Conservation (phyloP, 768 basidiomycete genomes). For the Hypholoma sublateritium region DNA sequence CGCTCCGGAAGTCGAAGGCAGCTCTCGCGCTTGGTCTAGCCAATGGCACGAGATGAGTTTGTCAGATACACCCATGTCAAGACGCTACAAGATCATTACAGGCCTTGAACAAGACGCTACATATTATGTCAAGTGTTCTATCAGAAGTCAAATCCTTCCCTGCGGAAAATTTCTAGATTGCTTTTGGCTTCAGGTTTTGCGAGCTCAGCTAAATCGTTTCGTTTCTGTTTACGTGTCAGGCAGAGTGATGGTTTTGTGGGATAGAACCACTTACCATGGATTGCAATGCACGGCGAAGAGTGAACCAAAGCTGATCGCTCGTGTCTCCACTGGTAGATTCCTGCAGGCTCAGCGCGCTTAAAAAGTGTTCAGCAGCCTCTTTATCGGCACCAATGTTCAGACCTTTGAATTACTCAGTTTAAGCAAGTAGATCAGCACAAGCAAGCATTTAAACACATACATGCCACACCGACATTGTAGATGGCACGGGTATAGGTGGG, state of each 20-base stretch:
- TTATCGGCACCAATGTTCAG: conserved; percentile 93
- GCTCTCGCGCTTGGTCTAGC: conserved; percentile 7
- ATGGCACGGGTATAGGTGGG: conserved; percentile 97
- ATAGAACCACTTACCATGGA: conserved; percentile 61
- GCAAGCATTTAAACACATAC: conserved; percentile 45
- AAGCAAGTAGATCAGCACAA: conserved; percentile 8
- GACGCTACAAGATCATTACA: background rate
- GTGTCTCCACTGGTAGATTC: conserved; percentile 67
- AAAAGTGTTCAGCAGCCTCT: conserved; percentile 95
- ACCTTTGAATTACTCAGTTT: conserved; percentile 46
- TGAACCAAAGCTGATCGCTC: conserved; percentile 88
- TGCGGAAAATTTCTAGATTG: conserved; percentile 71
- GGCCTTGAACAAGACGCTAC: conserved; percentile 2
- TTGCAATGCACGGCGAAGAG: conserved; percentile 77
- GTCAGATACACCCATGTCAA: conserved; percentile 14
- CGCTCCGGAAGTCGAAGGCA: background rate
- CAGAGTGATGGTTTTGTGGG: background rate
- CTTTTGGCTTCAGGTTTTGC: conserved; percentile 62
- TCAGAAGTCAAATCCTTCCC: conserved; percentile 89
- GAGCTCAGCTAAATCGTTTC: conserved; percentile 77
- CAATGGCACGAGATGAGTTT: conserved; percentile 23
- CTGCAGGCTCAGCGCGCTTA: conserved; percentile 82
- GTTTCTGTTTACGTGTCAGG: conserved; percentile 53
- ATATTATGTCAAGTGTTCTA: conserved; percentile 2
- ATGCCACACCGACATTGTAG: conserved; percentile 97